Evolutionary conservation across 129 eudicot genomes (phyloP).

Genomic region (Tagetes patula): DNA sequence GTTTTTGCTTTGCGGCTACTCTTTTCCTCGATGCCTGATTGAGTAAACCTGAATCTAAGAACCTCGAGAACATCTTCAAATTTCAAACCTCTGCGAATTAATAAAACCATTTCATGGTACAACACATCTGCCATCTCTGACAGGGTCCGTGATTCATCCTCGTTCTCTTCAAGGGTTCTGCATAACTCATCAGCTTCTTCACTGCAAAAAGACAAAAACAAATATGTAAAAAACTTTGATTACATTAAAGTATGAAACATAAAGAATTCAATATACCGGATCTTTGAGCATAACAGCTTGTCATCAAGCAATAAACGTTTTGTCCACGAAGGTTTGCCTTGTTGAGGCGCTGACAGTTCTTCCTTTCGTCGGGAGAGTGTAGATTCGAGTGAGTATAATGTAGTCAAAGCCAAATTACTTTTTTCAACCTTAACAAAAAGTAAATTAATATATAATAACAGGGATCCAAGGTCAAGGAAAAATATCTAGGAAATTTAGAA

Average conservation of each 20-base stretch:
- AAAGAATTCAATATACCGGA: conserved; percentile 46
- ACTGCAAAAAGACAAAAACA: conserved; percentile 26
- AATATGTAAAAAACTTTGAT: neutral
- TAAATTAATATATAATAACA: neutral
- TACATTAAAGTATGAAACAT: neutral
- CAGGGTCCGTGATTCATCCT: conserved; percentile 60
- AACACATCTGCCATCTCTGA: conserved; percentile 94
- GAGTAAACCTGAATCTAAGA: conserved; percentile 64
- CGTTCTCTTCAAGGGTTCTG: conserved; percentile 78
- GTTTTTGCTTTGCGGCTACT: conserved; percentile 23
- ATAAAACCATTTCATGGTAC: conserved; percentile 73
- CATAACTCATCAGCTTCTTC: conserved; percentile 95
- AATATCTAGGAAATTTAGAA: neutral
- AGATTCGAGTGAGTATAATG: conserved; percentile 77
- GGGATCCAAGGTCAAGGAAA: neutral
- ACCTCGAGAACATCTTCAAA: conserved; percentile 71
- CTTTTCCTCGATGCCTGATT: conserved; percentile 81
- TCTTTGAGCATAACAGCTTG: conserved; percentile 74
- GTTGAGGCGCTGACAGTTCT: conserved; percentile 45
- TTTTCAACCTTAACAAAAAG: conserved; percentile 47
- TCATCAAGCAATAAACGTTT: conserved; percentile 71
- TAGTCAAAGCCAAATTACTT: conserved; percentile 54
- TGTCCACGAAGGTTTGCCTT: conserved; percentile 89
- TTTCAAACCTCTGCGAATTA: conserved; percentile 56
- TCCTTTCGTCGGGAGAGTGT: conserved; percentile 62